Percentiles rank a stretch among this genome's conserved stretches.
Conservation (phyloP, 495 filamentous ascomycete species). For the Aspergillus mulundensis region DNA sequence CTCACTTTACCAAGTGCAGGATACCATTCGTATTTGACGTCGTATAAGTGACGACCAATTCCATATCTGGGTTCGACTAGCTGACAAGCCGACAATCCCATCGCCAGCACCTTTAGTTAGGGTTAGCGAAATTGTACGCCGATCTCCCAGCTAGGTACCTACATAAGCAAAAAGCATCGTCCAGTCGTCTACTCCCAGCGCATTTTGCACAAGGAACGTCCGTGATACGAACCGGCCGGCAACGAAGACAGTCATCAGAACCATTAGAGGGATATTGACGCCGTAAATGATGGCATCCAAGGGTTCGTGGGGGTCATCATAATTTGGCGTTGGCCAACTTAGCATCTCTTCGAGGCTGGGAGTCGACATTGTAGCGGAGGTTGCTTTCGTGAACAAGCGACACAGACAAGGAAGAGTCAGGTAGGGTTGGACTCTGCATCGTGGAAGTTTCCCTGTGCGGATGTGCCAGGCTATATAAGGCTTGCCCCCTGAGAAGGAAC, state of each 20-base stretch:
- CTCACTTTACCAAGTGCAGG: not conserved
- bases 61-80: not conserved
- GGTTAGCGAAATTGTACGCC: not conserved
- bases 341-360: not conserved
- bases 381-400: not conserved
- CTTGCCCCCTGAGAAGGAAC: no score
- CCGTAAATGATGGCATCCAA: slow-evolving; percentile 1
- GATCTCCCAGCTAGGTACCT: not conserved
- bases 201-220: slow-evolving; percentile 3
- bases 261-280: slow-evolving; percentile 1
- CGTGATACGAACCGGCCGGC: not conserved
- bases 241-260: not conserved
- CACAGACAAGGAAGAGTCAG: not conserved
- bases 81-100: not conserved
- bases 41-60: slow-evolving; percentile 1
- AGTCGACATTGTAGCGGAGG: not conserved
- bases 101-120: not conserved
- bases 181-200: slow-evolving; percentile 6
- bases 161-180: slow-evolving; percentile 6
- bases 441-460: no score
- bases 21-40: not conserved
- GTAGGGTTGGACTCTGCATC: no score
- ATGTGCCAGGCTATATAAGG: no score
- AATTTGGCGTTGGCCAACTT: slow-evolving; percentile 1
- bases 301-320: slow-evolving; percentile 4